Conservation (phyloP, 345 rosid genomes). For the Eucalyptus lansdowneana region DNA sequence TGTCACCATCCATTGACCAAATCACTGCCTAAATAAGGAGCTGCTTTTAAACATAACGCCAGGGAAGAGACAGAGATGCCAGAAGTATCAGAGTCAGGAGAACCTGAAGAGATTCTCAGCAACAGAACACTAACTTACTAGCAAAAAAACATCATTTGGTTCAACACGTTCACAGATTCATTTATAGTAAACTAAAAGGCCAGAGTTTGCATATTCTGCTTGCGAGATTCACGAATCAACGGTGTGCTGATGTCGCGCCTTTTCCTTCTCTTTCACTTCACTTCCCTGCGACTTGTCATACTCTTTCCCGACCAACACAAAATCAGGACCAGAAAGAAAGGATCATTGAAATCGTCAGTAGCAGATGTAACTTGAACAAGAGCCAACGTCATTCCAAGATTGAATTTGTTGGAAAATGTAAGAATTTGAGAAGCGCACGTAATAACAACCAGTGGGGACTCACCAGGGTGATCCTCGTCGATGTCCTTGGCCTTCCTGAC, state of each 20-base stretch:
- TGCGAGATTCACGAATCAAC: neutral
- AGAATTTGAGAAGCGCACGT: fast-evolving
- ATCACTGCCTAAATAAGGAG: neutral
- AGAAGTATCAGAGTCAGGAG: neutral
- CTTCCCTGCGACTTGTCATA: conserved; percentile 70
- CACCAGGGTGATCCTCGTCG: conserved; percentile 59
- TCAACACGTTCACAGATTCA: neutral
- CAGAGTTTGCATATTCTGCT: neutral
- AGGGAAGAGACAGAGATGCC: neutral
- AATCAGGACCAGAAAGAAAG: neutral
- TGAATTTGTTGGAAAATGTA: neutral
- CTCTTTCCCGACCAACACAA: neutral
- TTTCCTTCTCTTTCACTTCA: conserved; percentile 71
- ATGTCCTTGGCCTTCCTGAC: conserved; percentile 4
- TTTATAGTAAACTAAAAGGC: neutral
- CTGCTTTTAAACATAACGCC: neutral
- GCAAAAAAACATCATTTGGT: neutral
- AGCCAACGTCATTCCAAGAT: neutral
- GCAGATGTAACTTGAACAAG: neutral
- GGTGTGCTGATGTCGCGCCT: conserved; percentile 32
- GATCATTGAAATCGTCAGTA: neutral
- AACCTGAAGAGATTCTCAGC: neutral
- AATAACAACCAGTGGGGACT: neutral
- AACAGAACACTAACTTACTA: neutral
- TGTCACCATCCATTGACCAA: neutral